Base-by-base conservation (phyloP, 257 asterid species). In the Anisodus acutangulus region DNA sequence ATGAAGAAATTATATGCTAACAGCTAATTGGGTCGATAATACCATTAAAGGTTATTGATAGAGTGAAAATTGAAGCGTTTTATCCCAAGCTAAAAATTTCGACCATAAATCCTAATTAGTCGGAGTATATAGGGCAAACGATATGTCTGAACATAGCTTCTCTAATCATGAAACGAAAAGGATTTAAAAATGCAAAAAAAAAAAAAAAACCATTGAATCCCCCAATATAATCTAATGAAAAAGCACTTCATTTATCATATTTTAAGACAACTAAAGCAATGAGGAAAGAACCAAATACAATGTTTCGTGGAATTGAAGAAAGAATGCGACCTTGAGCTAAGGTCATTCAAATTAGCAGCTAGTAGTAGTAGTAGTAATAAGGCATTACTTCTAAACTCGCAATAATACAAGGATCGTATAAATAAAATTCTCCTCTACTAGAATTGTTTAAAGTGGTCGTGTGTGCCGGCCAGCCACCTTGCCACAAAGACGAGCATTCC, bases 401-500 rank as follows among this genome's bases (percentile, higher is more conserved):
- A 13, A 78, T 53, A 78, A 78, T 53, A 39, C 53, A 51, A 22
- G 60, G 26, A 76, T 13, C 51, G 63, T 76, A 78, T 78, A 78
- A 78, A 53, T 78, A 53, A 26, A 78, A 78, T 26, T 78, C 41
- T 54, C 22, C 31, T 53, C 82, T 53, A 53, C 19, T 53, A 26
- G 9, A 78, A 51, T 26, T 22, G 71, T 58, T 92, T 86, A 89
- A 45, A 93, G 76, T 37, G 95, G 95, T 9, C 97, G 93, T 13
- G 92, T 93, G 87, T 83, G 92, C 5, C 93, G 82, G 15, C 93
- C 90, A 45, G 85, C 87, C 0, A 95, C 95, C 89, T 93, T 83
- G 35, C 97, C 97, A 59, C 97, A 93, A 8, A 93, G 94, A 54
- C 87, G 92, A 3, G 95, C 94, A 15, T 92, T 92, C 88, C 86